These are phyloP conservation scores for Chlorella sp. DNA, from an alignment of 139 green algal species.

Conservation along the genomic window DNA sequence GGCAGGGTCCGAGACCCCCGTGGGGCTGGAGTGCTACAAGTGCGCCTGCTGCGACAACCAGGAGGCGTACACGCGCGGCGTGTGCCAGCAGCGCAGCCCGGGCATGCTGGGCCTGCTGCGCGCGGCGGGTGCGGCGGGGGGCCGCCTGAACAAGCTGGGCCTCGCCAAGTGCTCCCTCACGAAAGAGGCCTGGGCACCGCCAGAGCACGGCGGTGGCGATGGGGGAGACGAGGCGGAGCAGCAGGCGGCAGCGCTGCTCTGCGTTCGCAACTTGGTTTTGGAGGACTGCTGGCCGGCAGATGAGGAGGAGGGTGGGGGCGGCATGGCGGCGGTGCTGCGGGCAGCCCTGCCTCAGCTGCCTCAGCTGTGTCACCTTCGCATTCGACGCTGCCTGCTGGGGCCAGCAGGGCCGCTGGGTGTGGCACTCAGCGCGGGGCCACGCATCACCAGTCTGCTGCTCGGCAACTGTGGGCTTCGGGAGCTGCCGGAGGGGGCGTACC, in stretches of 20 bases:
- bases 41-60: background rate
- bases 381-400: background rate
- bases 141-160: background rate
- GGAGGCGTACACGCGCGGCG: background rate
- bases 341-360: background rate
- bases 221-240: background rate
- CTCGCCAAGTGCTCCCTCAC: background rate
- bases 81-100: background rate
- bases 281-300: background rate
- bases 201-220: background rate
- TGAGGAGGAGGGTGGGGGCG: background rate
- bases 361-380: background rate
- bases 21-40: background rate
- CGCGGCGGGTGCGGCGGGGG: background rate
- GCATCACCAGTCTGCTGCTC: background rate
- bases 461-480: background rate
- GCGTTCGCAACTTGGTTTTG: background rate
- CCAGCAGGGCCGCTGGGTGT: background rate
- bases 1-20: too few species aligned
- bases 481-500: background rate
- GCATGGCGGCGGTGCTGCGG: background rate
- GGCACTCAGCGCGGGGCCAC: too few species aligned
- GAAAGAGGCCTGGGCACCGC: too few species aligned
- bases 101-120: background rate
- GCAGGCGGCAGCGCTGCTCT: background rate